Conservation (phyloP, 495 filamentous ascomycete species). For the Ramalina peruviana region DNA sequence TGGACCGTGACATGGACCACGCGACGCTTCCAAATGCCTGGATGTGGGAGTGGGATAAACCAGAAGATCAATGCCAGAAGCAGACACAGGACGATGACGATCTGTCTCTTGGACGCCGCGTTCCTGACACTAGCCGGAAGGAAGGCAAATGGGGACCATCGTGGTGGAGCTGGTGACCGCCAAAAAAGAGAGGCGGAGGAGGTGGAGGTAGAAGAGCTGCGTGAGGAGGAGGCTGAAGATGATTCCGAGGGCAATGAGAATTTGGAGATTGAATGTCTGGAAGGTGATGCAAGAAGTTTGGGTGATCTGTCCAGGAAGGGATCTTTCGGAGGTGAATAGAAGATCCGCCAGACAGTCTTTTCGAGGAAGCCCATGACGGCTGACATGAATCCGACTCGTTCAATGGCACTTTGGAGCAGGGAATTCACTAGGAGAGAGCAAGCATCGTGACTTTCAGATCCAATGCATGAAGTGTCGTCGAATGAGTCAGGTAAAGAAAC, state of each 20-base stretch:
- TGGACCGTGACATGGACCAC: constrained; percentile 11
- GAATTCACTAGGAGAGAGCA: no score
- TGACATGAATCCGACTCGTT: not conserved
- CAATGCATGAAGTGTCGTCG: no score
- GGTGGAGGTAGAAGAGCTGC: constrained; percentile 6
- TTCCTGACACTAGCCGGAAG: constrained; percentile 15
- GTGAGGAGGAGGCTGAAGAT: constrained; percentile 9
- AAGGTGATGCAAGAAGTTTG: constrained; percentile 13
- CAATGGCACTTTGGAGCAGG: no score
- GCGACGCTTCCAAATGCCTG: constrained; percentile 10
- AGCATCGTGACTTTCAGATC: no score
- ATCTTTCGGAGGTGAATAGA: constrained; percentile 10
- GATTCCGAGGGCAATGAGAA: constrained; percentile 10
- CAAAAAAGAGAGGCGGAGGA: constrained; percentile 13
- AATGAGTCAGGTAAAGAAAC: no score
- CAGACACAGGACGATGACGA: constrained; percentile 16
- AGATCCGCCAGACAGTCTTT: constrained; percentile 8
- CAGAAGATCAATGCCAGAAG: constrained; percentile 17
- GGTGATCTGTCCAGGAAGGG: constrained; percentile 15
- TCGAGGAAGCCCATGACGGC: constrained; percentile 13
- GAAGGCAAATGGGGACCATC: constrained; percentile 13
- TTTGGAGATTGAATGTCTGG: constrained; percentile 3
- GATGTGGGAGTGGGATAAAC: constrained; percentile 14
- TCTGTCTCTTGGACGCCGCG: constrained; percentile 17
- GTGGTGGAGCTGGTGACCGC: constrained; percentile 10